These are phyloP conservation scores for Rhizopus sp. DNA, from an alignment of 371 early-diverging fungal species.

Conservation along the genomic window DNA sequence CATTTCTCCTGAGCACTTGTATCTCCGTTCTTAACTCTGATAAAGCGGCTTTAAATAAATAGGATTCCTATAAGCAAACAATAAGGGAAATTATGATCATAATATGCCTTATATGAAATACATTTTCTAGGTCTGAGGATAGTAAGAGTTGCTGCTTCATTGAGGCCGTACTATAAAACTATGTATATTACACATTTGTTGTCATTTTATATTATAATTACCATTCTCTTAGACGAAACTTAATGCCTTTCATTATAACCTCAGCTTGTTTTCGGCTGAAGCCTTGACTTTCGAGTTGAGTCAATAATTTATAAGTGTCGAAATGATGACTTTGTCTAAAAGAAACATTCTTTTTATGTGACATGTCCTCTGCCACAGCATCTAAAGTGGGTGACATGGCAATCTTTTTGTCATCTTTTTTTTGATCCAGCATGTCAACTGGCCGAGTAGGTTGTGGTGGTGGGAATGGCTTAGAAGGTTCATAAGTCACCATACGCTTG, in stretches of 20 bases:
- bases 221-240: slow-evolving; percentile 57
- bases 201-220: slow-evolving; percentile 3
- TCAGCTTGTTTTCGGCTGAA: slow-evolving; percentile 71
- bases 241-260: slow-evolving; percentile 69
- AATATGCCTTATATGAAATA: slow-evolving; percentile 1
- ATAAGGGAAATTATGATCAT: background rate
- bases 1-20: slow-evolving; percentile 83
- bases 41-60: slow-evolving; percentile 77
- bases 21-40: slow-evolving; percentile 88
- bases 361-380: slow-evolving; percentile 16
- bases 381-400: slow-evolving; percentile 20
- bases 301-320: slow-evolving; percentile 69
- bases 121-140: slow-evolving; percentile 59
- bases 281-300: slow-evolving; percentile 60
- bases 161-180: slow-evolving; percentile 19
- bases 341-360: slow-evolving; percentile 5
- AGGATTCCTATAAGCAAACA: slow-evolving; percentile 48
- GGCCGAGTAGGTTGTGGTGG: slow-evolving; percentile 45
- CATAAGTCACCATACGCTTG: slow-evolving; percentile 13
- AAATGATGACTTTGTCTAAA: slow-evolving; percentile 49
- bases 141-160: slow-evolving; percentile 26
- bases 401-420: slow-evolving; percentile 16
- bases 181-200: background rate
- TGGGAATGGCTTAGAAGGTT: slow-evolving; percentile 41
- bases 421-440: slow-evolving; percentile 16